phyloP scores from a whole-genome alignment of 208 protist genomes.

The Crithidia mellificae region DNA sequence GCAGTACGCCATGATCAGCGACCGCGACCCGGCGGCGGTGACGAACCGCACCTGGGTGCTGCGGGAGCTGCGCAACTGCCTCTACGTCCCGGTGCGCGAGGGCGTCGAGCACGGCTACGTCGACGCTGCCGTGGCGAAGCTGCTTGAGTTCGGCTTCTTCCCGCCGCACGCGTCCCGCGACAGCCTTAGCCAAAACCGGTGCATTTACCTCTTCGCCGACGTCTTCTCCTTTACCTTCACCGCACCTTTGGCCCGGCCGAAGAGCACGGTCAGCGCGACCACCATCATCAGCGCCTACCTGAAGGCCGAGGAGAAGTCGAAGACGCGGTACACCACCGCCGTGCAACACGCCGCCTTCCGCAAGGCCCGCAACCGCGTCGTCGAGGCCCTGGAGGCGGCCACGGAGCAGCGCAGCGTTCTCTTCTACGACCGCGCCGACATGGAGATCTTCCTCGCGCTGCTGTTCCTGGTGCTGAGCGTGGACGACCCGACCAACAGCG shows the following conservation, averaged over 20 bases:
- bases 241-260: conserved; percentile 52
- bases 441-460: conserved; percentile 78
- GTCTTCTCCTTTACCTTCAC: conserved; percentile 83
- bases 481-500: conserved; percentile 79
- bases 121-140: conserved; percentile 45
- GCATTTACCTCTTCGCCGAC: conserved; percentile 85
- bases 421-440: conserved; percentile 83
- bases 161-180: conserved; percentile 52
- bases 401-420: conserved; percentile 69
- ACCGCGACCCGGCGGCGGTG: conserved; percentile 55
- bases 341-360: conserved; percentile 58
- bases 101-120: conserved; percentile 74
- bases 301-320: conserved; percentile 54
- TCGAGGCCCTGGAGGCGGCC: conserved; percentile 74
- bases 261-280: conserved; percentile 46
- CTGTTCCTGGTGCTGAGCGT: conserved; percentile 83
- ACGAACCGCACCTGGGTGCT: conserved; percentile 85
- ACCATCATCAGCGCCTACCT: conserved; percentile 69
- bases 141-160: conserved; percentile 80
- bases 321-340: conserved; percentile 76
- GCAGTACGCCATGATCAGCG: conserved; percentile 64
- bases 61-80: conserved; percentile 77
- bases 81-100: conserved; percentile 68
- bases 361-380: conserved; percentile 83
- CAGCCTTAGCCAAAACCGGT: conserved; percentile 67